Evolutionary conservation across 495 filamentous ascomycete species (phyloP).

Genomic region (Gamarada debralockiae): DNA sequence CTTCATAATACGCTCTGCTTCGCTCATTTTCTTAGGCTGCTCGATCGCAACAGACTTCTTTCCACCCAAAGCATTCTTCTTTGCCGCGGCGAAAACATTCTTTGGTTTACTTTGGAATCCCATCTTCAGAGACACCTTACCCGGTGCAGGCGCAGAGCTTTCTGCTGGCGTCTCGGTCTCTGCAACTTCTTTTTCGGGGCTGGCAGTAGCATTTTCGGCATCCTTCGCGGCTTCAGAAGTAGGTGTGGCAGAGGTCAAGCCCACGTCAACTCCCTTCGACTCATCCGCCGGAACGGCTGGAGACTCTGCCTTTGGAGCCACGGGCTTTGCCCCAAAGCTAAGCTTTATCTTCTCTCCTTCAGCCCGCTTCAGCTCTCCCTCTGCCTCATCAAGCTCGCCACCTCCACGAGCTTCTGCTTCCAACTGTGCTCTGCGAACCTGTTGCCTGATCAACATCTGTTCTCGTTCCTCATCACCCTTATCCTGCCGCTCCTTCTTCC

Average conservation of each 20-base stretch:
- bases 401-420: constrained; percentile 46
- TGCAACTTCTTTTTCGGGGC: neutral
- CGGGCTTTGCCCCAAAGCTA: constrained; percentile 55
- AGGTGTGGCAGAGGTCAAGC: neutral
- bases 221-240: neutral
- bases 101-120: constrained; percentile 57
- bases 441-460: constrained; percentile 70
- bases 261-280: neutral
- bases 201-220: neutral
- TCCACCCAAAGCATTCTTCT: constrained; percentile 58
- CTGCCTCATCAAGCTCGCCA: constrained; percentile 39
- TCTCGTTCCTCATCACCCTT: constrained; percentile 89
- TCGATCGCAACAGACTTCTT: constrained; percentile 56
- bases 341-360: constrained; percentile 85
- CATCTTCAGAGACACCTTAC: constrained; percentile 55
- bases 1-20: constrained; percentile 89
- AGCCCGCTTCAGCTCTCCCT: constrained; percentile 55
- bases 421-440: constrained; percentile 69
- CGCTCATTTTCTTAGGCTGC: constrained; percentile 73
- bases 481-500: constrained; percentile 79
- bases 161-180: neutral
- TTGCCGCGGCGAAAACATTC: constrained; percentile 73
- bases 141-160: constrained; percentile 10
- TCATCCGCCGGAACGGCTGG: neutral
- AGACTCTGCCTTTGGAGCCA: constrained; percentile 17